A percentile compares a stretch with the other conserved stretches of the same genome.
These are phyloP conservation scores for Davidsoniella virescens DNA, from an alignment of 2,329 filamentous ascomycete species.

Conservation along the genomic window DNA sequence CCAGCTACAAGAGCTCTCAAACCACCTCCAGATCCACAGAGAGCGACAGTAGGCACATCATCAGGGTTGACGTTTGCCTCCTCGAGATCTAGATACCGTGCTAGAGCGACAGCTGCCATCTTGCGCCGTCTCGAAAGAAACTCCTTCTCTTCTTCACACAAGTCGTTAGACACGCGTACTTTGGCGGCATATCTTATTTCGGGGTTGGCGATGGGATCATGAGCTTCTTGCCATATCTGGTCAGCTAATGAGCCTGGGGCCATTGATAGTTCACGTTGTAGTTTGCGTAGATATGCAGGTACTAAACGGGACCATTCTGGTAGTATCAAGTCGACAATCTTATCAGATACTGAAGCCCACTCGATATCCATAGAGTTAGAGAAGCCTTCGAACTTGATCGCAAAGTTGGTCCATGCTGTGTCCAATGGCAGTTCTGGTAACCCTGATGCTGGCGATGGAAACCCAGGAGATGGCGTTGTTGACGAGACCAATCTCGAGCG, in stretches of 20 bases:
- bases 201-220: conserved; percentile 66
- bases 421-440: conserved; percentile 8
- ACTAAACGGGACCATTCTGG: conserved; percentile 69
- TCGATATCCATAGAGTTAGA: conserved; percentile 37
- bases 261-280: conserved; percentile 78
- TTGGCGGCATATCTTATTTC: conserved; percentile 70
- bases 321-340: conserved; percentile 53
- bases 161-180: conserved; percentile 64
- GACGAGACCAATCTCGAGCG: not conserved
- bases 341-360: conserved; percentile 38
- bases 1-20: conserved; percentile 80
- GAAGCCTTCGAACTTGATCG: conserved; percentile 34
- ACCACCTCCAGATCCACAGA: conserved; percentile 88
- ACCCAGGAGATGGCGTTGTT: not conserved
- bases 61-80: conserved; percentile 77
- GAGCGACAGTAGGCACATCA: conserved; percentile 81
- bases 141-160: conserved; percentile 69
- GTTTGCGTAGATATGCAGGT: conserved; percentile 61
- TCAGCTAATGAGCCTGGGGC: conserved; percentile 75
- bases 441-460: conserved; percentile 1
- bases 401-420: conserved; percentile 33
- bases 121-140: conserved; percentile 55
- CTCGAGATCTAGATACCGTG: conserved; percentile 62
- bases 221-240: conserved; percentile 85
- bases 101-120: conserved; percentile 56